Evolutionary conservation across 1,284 basidiomycete genomes (phyloP), one percentile per base, ranked within the genome.

Genomic region (Ustilago vetiveriae): DNA sequence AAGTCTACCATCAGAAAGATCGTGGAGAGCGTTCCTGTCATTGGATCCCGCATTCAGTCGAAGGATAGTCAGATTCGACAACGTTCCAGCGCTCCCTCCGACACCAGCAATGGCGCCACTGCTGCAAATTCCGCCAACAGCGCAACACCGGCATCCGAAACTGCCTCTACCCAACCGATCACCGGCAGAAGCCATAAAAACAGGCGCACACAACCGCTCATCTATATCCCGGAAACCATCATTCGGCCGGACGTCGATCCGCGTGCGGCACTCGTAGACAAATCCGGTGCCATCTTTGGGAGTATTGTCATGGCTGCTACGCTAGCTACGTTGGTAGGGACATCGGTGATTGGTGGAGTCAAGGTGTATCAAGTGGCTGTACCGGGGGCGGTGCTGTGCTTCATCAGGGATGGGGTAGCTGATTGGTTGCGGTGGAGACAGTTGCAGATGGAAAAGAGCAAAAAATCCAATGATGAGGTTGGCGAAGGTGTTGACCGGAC

Each of bases 331-430:
- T 83, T 90, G 3, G 85, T 90, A 2, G 87, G 85, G 1, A 87
- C 88, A 51, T 87, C 84, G 67, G 83, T 83, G 30, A 82, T 87
- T 0, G 82, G 84, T 24, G 85, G 82, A 38, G 85, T 85, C 52
- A 84, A 86, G 49, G 92, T 87, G 3, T 86, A 85, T 65, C 74
- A 80, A 83, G 90, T 98, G 42, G 91, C 89, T 1, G 85, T 92
- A n/a, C 94, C 95, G 0, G 93, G 94, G 29, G 94, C 93, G 0
- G 81, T 87, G 1, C 81, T 87, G 47, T 91, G 92, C 78, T 85
- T 92, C 38, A 45, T 87, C 2, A 87, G 89, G 43, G 91, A 94
- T 76, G 72, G 89, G 3, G 86, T 86, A 85, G 87, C 89, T 75
- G 86, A 88, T 68, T 63, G 80, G 24, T 50, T 74, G 19, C 54